Conservation (phyloP, 2,329 filamentous ascomycete species). For the Cephalotrichum gorgonifer region DNA sequence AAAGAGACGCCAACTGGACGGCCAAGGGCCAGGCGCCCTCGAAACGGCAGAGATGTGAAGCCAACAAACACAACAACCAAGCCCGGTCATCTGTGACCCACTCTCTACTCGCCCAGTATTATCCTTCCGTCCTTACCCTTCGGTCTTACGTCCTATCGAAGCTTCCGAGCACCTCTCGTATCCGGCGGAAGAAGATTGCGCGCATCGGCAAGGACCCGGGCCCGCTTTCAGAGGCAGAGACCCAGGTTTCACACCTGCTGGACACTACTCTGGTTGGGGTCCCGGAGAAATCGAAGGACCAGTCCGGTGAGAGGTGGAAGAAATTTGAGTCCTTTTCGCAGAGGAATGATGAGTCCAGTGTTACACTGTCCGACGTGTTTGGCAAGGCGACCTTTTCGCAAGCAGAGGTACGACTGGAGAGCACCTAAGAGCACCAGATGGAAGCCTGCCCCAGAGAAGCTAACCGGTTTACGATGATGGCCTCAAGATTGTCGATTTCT, state of each 20-base stretch:
- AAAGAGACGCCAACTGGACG: neutral
- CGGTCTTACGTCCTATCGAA: constrained; percentile 59
- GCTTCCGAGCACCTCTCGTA: constrained; percentile 56
- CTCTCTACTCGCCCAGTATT: constrained; percentile 59
- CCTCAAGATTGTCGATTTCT: constrained; percentile 61
- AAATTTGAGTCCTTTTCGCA: constrained; percentile 55
- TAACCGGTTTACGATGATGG: neutral
- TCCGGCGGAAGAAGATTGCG: constrained; percentile 47
- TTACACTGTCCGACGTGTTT: constrained; percentile 40
- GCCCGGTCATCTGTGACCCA: constrained; percentile 27
- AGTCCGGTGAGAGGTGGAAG: constrained; percentile 32
- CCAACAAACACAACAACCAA: neutral
- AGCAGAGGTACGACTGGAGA: constrained; percentile 42
- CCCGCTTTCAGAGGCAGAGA: constrained; percentile 7
- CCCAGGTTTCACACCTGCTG: constrained; percentile 8
- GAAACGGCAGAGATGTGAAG: neutral
- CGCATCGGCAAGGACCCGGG: constrained; percentile 30
- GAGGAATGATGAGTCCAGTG: constrained; percentile 44
- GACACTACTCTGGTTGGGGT: constrained; percentile 9
- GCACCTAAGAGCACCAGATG: neutral
- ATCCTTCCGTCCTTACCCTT: constrained; percentile 53
- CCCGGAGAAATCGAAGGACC: neutral
- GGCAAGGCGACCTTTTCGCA: constrained; percentile 42
- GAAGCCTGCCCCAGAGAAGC: neutral
- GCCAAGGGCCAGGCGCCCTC: neutral